A percentile compares a stretch with the other conserved stretches of the same genome.
Evolutionary conservation across 202 grass and related monocot genomes (phyloP).

Genomic region (Carex arenaria): DNA sequence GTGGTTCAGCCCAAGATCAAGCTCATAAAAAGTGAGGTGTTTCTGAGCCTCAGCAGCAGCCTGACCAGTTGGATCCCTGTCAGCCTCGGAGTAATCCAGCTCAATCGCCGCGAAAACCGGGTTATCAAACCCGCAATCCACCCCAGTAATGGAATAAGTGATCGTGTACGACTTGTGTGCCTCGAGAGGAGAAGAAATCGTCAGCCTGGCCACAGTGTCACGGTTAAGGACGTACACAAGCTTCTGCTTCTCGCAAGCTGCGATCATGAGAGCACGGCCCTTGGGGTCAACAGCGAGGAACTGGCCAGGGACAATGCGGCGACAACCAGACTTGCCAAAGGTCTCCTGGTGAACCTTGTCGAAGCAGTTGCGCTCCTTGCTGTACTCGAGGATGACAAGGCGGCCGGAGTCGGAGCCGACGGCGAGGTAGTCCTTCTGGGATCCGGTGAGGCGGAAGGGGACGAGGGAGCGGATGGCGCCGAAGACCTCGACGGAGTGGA

Average conservation of each 20-base stretch:
- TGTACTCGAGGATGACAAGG: conserved; percentile 94
- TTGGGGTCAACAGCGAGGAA: conserved; percentile 90
- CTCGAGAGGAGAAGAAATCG: conserved; percentile 91
- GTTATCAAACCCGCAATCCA: conserved; percentile 94
- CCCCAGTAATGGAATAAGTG: conserved; percentile 68
- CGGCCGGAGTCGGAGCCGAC: conserved; percentile 90
- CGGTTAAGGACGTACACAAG: conserved; percentile 95
- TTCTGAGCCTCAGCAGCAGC: conserved; percentile 84
- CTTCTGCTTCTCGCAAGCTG: conserved; percentile 95
- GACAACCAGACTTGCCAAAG: conserved; percentile 91
- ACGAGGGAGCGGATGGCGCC: conserved; percentile 86
- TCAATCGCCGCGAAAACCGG: conserved; percentile 84
- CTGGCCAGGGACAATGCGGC: conserved; percentile 90
- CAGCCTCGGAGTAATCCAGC: conserved; percentile 85
- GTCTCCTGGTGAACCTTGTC: conserved; percentile 98
- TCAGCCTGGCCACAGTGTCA: conserved; percentile 69
- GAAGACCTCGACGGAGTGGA: conserved; percentile 94
- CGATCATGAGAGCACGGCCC: conserved; percentile 83
- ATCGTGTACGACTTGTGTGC: conserved; percentile 87
- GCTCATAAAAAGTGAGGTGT: conserved; percentile 97
- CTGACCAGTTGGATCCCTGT: conserved; percentile 69
- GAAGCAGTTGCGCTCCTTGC: conserved; percentile 67
- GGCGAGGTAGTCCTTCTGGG: conserved; percentile 86
- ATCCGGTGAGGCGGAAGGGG: conserved; percentile 94
- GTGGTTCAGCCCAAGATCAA: conserved; percentile 92